Percentiles rank a stretch among this genome's conserved stretches.
Evolutionary conservation across 257 asterid genomes (phyloP).

Genomic region (Craterostigma plantagineum): DNA sequence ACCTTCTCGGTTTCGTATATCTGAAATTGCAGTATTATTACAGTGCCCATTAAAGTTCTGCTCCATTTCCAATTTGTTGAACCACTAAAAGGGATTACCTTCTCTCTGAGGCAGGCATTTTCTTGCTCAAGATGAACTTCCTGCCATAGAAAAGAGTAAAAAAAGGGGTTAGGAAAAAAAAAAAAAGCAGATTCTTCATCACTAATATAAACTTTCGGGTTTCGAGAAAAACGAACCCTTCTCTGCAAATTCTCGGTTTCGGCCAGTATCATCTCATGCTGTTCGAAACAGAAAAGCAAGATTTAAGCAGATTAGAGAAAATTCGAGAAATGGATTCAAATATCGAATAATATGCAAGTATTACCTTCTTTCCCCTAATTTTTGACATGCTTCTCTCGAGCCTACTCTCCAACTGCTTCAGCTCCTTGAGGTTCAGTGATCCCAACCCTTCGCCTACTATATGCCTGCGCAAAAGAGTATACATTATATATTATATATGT

Average conservation of each 20-base stretch:
- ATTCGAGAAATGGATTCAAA: too few species aligned
- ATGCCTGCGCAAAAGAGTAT: slow-evolving; percentile 23
- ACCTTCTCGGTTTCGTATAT: slow-evolving; percentile 26
- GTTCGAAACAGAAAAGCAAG: slow-evolving; percentile 11
- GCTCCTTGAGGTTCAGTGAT: slow-evolving; percentile 45
- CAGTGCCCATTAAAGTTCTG: too few species aligned
- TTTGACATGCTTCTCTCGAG: slow-evolving; percentile 45
- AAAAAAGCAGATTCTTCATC: background rate
- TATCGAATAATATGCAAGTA: too few species aligned
- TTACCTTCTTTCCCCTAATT: slow-evolving; percentile 56
- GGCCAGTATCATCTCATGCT: slow-evolving; percentile 68
- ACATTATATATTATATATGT: background rate
- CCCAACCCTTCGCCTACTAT: slow-evolving; percentile 54
- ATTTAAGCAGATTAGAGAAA: too few species aligned
- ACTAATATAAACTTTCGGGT: too few species aligned
- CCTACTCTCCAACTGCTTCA: slow-evolving; percentile 59
- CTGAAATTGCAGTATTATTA: slow-evolving; percentile 8
- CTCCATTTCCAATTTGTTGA: too few species aligned
- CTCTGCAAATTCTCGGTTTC: slow-evolving; percentile 59
- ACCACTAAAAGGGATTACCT: slow-evolving; percentile 21
- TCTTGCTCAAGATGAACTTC: slow-evolving; percentile 68
- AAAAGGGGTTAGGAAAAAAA: too few species aligned
- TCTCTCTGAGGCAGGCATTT: slow-evolving; percentile 59
- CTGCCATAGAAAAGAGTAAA: too few species aligned
- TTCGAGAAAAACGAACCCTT: slow-evolving; percentile 23